Conservation (phyloP, 169 alveolate genomes). For the Plasmodium reichenowi region DNA sequence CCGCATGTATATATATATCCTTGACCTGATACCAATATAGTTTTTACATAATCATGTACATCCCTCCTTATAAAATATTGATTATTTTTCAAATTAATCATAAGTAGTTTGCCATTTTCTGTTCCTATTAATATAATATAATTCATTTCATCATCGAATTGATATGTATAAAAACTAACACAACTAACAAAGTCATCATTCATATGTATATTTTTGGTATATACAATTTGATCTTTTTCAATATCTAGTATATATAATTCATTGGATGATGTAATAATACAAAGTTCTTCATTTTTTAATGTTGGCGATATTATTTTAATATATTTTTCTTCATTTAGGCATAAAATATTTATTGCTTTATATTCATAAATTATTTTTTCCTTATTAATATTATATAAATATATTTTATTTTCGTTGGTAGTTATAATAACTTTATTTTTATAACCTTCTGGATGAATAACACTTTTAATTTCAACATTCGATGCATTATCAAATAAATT, state of each 20-base stretch:
- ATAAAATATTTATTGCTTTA: constrained; percentile 42
- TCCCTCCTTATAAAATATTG: constrained; percentile 43
- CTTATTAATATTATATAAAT: constrained; percentile 78
- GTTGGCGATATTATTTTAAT: constrained; percentile 16
- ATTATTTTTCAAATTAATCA: constrained; percentile 41
- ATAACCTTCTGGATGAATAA: constrained; percentile 81
- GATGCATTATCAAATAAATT: constrained; percentile 64
- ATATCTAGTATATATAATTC: constrained; percentile 77
- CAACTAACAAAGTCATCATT: constrained; percentile 53
- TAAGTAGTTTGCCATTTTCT: constrained; percentile 35
- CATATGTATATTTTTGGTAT: constrained; percentile 81
- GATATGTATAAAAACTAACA: constrained; percentile 32
- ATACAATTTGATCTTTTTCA: constrained; percentile 74
- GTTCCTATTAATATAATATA: constrained; percentile 37
- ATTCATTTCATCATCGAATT: constrained; percentile 19
- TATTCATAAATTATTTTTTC: constrained; percentile 80
- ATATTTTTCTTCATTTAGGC: constrained; percentile 34
- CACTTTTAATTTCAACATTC: constrained; percentile 44
- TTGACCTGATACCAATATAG: constrained; percentile 52
- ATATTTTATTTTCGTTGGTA: constrained; percentile 76
- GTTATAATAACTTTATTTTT: constrained; percentile 80
- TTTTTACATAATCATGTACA: constrained; percentile 58
- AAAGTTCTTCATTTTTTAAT: constrained; percentile 36
- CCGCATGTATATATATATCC: constrained; percentile 70
- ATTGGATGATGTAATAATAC: constrained; percentile 27